Evolutionary conservation across 306 rosid genomes (phyloP).

Genomic region (Adenanthera pavonina): DNA sequence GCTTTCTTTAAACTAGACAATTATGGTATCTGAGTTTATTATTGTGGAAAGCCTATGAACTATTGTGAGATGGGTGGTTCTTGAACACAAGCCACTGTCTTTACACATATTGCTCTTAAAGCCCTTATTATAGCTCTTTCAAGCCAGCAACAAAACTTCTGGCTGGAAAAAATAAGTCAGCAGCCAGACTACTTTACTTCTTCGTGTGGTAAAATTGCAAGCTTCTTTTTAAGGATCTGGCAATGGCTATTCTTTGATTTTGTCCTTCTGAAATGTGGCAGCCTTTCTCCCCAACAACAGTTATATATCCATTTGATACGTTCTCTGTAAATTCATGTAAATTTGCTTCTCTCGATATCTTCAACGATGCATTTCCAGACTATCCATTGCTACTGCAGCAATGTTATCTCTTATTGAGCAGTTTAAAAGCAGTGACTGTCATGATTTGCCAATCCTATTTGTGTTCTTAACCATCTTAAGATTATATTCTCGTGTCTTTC

Average conservation of each 20-base stretch:
- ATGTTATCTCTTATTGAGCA: neutral
- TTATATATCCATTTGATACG: neutral
- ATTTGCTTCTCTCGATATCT: neutral
- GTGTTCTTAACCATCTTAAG: neutral
- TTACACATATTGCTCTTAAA: conserved; percentile 41
- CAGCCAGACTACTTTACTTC: conserved; percentile 37
- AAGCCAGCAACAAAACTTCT: neutral
- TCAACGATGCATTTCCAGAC: neutral
- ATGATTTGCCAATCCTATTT: neutral
- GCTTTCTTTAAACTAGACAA: conserved; percentile 44
- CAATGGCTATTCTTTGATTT: neutral
- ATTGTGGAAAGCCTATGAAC: conserved; percentile 61
- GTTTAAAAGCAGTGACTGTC: neutral
- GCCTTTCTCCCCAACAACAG: neutral
- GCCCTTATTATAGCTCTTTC: conserved; percentile 53
- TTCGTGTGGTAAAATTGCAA: conserved; percentile 44
- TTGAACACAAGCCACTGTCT: conserved; percentile 20
- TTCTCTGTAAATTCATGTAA: neutral
- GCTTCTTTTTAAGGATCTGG: neutral
- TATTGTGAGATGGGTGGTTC: conserved; percentile 54
- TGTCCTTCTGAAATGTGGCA: neutral
- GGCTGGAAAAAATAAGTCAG: too few species aligned
- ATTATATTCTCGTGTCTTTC: neutral
- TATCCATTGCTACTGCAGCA: neutral
- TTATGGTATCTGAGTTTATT: conserved; percentile 50